Conservation (phyloP, 2,329 filamentous ascomycete genomes). For the Epichloe coenophiala region DNA sequence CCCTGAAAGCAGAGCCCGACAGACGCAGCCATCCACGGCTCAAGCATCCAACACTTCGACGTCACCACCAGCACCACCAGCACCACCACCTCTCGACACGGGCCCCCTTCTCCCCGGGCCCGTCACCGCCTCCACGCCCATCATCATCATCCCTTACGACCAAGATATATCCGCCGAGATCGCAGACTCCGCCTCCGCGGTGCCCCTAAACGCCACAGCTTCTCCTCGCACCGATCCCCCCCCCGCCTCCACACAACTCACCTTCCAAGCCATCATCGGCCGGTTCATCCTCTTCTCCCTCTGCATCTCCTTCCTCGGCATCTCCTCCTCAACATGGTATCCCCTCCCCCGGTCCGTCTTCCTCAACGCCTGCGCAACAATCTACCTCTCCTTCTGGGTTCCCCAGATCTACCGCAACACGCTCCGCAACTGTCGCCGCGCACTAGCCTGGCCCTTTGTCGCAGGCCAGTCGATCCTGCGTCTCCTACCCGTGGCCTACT, state of each 20-base stretch:
- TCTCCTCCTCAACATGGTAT: conserved; percentile 49
- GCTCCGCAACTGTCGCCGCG: conserved; percentile 80
- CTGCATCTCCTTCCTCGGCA: conserved; percentile 41
- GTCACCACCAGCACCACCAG: not conserved
- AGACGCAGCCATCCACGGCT: conserved; percentile 15
- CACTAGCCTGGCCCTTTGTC: conserved; percentile 84
- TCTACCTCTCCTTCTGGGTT: conserved; percentile 81
- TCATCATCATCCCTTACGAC: conserved; percentile 50
- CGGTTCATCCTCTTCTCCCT: conserved; percentile 43
- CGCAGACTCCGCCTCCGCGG: conserved; percentile 26
- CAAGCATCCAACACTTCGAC: not conserved
- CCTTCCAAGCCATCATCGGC: conserved; percentile 43
- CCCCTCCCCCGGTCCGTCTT: conserved; percentile 40
- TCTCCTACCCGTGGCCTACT: conserved; percentile 70
- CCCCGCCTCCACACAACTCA: conserved; percentile 15
- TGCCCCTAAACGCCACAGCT: conserved; percentile 13
- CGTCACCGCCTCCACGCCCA: conserved; percentile 28
- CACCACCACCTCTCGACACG: conserved; percentile 9
- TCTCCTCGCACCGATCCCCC: conserved; percentile 14
- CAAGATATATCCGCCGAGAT: conserved; percentile 52
- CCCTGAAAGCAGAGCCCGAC: conserved; percentile 39
- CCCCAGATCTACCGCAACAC: conserved; percentile 88
- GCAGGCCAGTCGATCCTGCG: conserved; percentile 70
- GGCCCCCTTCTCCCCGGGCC: conserved; percentile 25
- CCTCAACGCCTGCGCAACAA: conserved; percentile 50